Percentiles rank a stretch among this genome's conserved stretches.
These are phyloP conservation scores for Eucalyptus cloeziana DNA, from an alignment of 345 rosid genomes.

Conservation along the genomic window DNA sequence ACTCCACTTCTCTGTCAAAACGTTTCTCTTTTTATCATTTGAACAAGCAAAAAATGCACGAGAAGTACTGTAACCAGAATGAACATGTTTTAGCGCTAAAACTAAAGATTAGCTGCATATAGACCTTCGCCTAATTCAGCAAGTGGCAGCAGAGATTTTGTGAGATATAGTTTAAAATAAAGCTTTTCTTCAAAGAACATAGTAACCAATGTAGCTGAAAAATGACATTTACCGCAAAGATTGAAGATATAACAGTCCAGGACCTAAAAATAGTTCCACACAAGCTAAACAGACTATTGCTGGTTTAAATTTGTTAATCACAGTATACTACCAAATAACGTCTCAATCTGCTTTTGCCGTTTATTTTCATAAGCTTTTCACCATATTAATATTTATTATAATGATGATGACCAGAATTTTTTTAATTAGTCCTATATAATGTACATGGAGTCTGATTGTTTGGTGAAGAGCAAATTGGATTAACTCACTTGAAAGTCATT, in stretches of 20 bases:
- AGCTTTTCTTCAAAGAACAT: not conserved
- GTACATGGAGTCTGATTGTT: not conserved
- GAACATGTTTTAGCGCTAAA: not conserved
- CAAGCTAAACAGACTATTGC: not conserved
- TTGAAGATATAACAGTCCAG: not conserved
- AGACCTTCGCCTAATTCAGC: not conserved
- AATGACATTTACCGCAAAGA: not conserved
- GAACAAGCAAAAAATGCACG: not conserved
- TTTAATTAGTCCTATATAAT: not conserved
- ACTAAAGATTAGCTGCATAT: not conserved
- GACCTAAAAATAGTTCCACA: not conserved
- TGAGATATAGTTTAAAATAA: not conserved
- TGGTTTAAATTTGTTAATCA: not conserved
- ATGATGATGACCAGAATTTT: not conserved
- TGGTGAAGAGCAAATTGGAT: not conserved
- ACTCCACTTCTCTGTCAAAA: not conserved
- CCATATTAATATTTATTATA: not conserved
- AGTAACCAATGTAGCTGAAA: not conserved
- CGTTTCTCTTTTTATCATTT: not conserved
- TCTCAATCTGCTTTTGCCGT: not conserved
- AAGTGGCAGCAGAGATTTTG: not conserved
- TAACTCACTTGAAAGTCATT: not conserved
- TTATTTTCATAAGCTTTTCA: not conserved
- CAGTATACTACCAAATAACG: not conserved
- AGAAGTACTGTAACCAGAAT: not conserved